Conservation (phyloP, 169 alveolate genomes). For the Pseudocohnilembus persalinus region DNA sequence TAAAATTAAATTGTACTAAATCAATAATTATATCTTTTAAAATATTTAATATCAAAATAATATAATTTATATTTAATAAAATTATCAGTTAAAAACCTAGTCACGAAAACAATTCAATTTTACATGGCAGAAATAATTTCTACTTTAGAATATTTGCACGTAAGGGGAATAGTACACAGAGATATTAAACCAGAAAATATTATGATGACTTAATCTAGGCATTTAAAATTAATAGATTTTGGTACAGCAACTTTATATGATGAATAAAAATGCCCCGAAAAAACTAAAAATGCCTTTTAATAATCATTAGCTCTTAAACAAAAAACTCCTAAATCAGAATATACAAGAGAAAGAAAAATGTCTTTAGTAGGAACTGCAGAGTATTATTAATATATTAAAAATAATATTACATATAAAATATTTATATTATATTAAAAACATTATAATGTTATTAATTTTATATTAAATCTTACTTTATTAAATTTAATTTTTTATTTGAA, state of each 20-base stretch:
- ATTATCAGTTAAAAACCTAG: constrained; percentile 25
- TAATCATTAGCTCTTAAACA: background rate
- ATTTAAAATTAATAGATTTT: constrained; percentile 51
- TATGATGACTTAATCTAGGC: constrained; percentile 33
- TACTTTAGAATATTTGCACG: constrained; percentile 73
- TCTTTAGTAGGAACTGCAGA: background rate
- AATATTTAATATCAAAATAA: background rate
- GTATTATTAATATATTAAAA: background rate
- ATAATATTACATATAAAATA: too few relatives aligned
- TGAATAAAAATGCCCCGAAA: background rate
- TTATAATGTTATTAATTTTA: too few relatives aligned
- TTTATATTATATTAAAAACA: too few relatives aligned
- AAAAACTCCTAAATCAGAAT: background rate
- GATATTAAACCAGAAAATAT: constrained; percentile 57
- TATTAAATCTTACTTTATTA: too few relatives aligned
- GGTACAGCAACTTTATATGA: constrained; percentile 31
- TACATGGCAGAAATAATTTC: constrained; percentile 71
- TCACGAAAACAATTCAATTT: constrained; percentile 57
- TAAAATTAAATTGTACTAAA: constrained; percentile 23
- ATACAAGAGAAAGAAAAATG: background rate
- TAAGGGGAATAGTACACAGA: constrained; percentile 50
- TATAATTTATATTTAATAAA: constrained; percentile 27
- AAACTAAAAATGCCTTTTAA: background rate
- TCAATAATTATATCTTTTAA: background rate
- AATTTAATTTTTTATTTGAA: too few relatives aligned